phyloP scores from a whole-genome alignment of 1,139 yeast species.

The Geotrichum reessii region DNA sequence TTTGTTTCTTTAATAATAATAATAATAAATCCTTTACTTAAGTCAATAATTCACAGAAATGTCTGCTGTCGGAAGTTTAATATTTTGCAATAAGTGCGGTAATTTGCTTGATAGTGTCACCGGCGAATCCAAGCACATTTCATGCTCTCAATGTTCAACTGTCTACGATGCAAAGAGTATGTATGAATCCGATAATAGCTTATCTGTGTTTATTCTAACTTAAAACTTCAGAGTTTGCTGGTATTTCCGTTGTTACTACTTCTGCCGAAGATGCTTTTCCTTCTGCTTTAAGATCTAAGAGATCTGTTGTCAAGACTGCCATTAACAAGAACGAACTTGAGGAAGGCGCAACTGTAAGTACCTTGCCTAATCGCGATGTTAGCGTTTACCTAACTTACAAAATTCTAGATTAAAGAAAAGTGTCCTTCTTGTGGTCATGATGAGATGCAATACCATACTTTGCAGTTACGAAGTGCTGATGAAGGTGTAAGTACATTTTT shows the following conservation, averaged over 20 bases:
- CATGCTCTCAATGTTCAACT: constrained; percentile 64
- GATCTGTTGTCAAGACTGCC: constrained; percentile 84
- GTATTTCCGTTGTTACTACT: constrained; percentile 77
- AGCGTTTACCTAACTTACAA: not conserved
- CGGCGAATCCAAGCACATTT: constrained; percentile 40
- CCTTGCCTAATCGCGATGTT: too few relatives aligned
- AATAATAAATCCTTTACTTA: too few relatives aligned
- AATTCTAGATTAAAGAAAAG: constrained; percentile 65
- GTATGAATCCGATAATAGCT: constrained; percentile 15
- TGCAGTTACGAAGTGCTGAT: constrained; percentile 95
- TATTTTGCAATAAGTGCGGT: constrained; percentile 93
- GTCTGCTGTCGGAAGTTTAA: constrained; percentile 94
- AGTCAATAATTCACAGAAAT: constrained; percentile 37
- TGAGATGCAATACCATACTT: constrained; percentile 95
- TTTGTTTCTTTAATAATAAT: too few relatives aligned
- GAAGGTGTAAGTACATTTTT: constrained; percentile 58
- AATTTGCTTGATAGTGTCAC: constrained; percentile 70
- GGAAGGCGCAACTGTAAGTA: constrained; percentile 71
- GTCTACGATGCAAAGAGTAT: constrained; percentile 44
- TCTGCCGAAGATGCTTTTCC: constrained; percentile 93
- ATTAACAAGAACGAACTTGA: constrained; percentile 72
- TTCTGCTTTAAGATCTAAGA: constrained; percentile 68
- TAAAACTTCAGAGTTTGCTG: constrained; percentile 47
- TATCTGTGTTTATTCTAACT: not conserved
- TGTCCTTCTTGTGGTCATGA: constrained; percentile 98